A percentile compares a stretch with the other conserved stretches of the same genome.
phyloP scores from a whole-genome alignment of 2,329 filamentous ascomycete species.

The Claviceps monticola region DNA sequence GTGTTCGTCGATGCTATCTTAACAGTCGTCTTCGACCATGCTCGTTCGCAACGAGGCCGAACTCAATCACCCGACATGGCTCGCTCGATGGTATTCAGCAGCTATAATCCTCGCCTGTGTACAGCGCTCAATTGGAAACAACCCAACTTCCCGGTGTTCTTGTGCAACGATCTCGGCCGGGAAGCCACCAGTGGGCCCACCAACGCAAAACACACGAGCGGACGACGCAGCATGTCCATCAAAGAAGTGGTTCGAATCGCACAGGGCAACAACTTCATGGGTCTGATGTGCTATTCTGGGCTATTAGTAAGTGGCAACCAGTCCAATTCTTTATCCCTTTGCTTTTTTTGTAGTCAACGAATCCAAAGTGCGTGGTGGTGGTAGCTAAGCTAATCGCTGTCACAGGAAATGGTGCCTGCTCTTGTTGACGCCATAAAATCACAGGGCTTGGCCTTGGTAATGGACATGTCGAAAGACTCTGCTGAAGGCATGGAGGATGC shows the following conservation, averaged over 20 bases:
- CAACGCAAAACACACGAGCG: conserved; percentile 37
- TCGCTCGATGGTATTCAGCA: conserved; percentile 84
- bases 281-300: conserved; percentile 76
- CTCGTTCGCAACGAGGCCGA: conserved; percentile 49
- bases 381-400: not conserved
- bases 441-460: conserved; percentile 80
- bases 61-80: conserved; percentile 57
- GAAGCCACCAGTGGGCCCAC: conserved; percentile 30
- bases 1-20: conserved; percentile 72
- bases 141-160: conserved; percentile 89
- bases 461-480: conserved; percentile 60
- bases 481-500: conserved; percentile 30
- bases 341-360: too few species aligned
- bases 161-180: conserved; percentile 81
- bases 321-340: not conserved
- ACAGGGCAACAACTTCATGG: conserved; percentile 97
- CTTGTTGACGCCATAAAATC: conserved; percentile 90
- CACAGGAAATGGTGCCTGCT: conserved; percentile 79
- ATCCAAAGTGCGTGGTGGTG: not conserved
- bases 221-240: conserved; percentile 66
- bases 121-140: conserved; percentile 98
- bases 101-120: conserved; percentile 80
- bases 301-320: conserved; percentile 52
- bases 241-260: conserved; percentile 92
- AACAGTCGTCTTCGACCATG: conserved; percentile 80